A percentile compares a stretch with the other conserved stretches of the same genome.
Conservation (phyloP, 2,329 filamentous ascomycete genomes). For the Lithohypha guttulata region DNA sequence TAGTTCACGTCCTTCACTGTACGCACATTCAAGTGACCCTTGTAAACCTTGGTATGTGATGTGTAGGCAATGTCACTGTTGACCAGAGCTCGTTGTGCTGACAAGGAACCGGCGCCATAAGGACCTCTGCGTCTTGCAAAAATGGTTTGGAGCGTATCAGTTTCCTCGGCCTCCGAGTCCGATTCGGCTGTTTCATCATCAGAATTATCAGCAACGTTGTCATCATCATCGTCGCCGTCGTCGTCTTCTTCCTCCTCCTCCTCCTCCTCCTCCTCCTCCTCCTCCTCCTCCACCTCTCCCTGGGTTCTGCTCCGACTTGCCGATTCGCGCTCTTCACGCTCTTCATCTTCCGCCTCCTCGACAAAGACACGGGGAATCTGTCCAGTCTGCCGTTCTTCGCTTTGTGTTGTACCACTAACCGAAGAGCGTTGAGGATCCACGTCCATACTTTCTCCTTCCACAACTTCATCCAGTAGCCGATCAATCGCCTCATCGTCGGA, state of each 20-base stretch:
- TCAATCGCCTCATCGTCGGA: slow-evolving; percentile 20
- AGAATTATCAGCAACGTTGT: slow-evolving; percentile 35
- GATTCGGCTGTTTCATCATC: slow-evolving; percentile 22
- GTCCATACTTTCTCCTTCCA: slow-evolving; percentile 18
- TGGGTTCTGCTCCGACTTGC: slow-evolving; percentile 2
- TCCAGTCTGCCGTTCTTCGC: slow-evolving; percentile 5
- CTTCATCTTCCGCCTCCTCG: slow-evolving; percentile 32
- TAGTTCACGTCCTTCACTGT: slow-evolving; percentile 62
- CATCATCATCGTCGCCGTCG: slow-evolving; percentile 28
- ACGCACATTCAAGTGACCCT: slow-evolving; percentile 55
- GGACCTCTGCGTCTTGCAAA: slow-evolving; percentile 19
- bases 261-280: slow-evolving; percentile 8
- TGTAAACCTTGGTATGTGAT: slow-evolving; percentile 47
- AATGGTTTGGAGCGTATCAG: slow-evolving; percentile 10
- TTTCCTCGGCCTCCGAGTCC: slow-evolving; percentile 17
- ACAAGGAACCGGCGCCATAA: slow-evolving; percentile 15
- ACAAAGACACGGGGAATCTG: slow-evolving; percentile 9
- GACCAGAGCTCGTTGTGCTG: slow-evolving; percentile 37
- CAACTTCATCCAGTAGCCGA: slow-evolving; percentile 6
- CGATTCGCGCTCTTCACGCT: too few relatives aligned
- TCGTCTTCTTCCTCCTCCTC: slow-evolving; percentile 6
- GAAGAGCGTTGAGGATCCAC: slow-evolving; percentile 1
- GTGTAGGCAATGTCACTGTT: slow-evolving; percentile 45
- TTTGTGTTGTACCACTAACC: not conserved
- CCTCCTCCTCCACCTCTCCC: slow-evolving; percentile 3